Evolutionary conservation across 176 grass and related monocot species (phyloP).

Genomic region (Avena atlantica): DNA sequence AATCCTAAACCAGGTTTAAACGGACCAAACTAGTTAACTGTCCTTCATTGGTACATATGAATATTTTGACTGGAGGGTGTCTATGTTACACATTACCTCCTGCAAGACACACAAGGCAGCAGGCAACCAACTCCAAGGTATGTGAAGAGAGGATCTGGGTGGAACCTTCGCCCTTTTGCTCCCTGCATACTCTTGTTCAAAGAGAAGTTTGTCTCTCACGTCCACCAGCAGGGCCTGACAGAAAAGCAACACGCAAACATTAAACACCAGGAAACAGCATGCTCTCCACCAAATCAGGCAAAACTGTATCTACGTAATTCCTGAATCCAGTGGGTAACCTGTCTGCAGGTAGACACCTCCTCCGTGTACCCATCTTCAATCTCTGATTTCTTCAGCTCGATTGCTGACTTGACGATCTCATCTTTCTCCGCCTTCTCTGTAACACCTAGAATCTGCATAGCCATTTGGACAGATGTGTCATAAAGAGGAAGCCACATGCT

Average conservation of each 20-base stretch:
- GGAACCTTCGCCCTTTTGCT: conserved; percentile 76
- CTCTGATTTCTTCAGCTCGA: conserved; percentile 71
- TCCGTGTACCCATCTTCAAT: conserved; percentile 87
- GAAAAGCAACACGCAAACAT: conserved; percentile 28
- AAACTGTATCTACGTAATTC: conserved; percentile 10
- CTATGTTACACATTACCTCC: conserved; percentile 67
- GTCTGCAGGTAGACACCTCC: conserved; percentile 63
- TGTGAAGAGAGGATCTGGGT: conserved; percentile 71
- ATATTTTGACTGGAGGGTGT: not conserved
- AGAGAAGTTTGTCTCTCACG: conserved; percentile 96
- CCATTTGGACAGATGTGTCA: conserved; percentile 30
- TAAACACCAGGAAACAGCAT: conserved; percentile 18
- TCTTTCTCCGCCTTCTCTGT: conserved; percentile 95
- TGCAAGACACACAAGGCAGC: conserved; percentile 77
- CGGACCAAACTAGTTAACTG: not conserved
- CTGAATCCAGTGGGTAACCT: conserved; percentile 52
- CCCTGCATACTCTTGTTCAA: conserved; percentile 88
- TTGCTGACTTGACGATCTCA: conserved; percentile 94
- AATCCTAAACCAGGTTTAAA: conserved; percentile 21
- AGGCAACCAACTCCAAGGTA: conserved; percentile 94
- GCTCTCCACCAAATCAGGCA: conserved; percentile 9
- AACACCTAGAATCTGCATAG: conserved; percentile 76
- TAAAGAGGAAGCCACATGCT: not conserved
- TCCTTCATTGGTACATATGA: not conserved
- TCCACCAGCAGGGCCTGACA: conserved; percentile 82